Conservation (phyloP, 2,329 filamentous ascomycete species). For the Fusarium coffeatum region DNA sequence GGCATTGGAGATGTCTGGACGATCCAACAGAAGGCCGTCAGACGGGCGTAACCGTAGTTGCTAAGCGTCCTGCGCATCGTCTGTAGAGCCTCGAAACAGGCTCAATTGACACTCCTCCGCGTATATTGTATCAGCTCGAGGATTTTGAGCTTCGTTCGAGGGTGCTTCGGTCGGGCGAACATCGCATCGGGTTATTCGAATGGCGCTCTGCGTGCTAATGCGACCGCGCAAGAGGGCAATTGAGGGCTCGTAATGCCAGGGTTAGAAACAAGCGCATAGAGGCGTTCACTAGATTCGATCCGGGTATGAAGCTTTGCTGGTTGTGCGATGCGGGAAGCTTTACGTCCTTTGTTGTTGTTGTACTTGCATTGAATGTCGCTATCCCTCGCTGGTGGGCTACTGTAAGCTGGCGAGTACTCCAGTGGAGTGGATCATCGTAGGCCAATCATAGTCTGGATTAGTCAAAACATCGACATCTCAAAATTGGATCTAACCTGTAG, state of each 20-base stretch:
- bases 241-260: fast-evolving
- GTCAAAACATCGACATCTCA: fast-evolving
- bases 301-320: not conserved
- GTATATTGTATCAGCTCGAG: not conserved
- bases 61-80: not conserved
- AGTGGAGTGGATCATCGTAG: not conserved
- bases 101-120: not conserved
- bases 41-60: not conserved
- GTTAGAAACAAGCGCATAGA: not conserved
- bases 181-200: not conserved
- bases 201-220: not conserved
- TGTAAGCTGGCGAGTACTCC: not conserved
- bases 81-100: not conserved
- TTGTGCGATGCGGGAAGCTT: no score
- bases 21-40: not conserved
- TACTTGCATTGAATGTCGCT: not conserved
- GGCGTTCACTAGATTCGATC: no score
- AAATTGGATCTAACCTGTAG: not conserved
- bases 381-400: not conserved
- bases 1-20: not conserved
- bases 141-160: not conserved
- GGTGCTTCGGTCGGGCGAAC: not conserved
- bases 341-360: fast-evolving
- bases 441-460: not conserved
- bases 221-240: not conserved